phyloP scores from a whole-genome alignment of 1,139 yeast species.

The Lodderomyces jiufengensis region DNA sequence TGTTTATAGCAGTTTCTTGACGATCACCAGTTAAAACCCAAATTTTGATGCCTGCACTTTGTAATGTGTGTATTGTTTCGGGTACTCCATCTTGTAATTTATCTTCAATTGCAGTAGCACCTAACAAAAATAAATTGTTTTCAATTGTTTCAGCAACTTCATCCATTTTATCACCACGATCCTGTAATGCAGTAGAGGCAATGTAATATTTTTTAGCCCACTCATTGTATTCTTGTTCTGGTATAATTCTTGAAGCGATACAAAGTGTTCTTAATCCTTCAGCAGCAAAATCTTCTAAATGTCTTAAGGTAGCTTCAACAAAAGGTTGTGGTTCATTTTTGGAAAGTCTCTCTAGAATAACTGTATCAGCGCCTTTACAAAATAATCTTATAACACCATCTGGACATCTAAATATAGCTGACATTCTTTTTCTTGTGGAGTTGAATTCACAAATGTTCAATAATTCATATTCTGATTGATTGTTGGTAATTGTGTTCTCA shows the following conservation, averaged over 20 bases:
- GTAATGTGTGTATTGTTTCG: constrained; percentile 90
- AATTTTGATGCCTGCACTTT: constrained; percentile 92
- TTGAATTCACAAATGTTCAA: constrained; percentile 93
- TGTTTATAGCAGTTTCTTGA: constrained; percentile 98
- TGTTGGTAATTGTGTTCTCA: constrained; percentile 41
- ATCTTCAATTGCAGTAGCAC: constrained; percentile 98
- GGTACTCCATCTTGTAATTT: constrained; percentile 98
- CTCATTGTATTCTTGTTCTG: constrained; percentile 69
- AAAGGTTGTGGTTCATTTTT: constrained; percentile 66
- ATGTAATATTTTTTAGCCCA: constrained; percentile 67
- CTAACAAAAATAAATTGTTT: constrained; percentile 70
- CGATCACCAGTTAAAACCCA: constrained; percentile 99
- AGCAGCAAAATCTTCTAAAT: constrained; percentile 93
- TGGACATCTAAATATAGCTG: constrained; percentile 89
- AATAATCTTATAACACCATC: constrained; percentile 87
- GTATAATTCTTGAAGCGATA: constrained; percentile 78
- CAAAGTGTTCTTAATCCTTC: constrained; percentile 95
- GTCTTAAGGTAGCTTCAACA: constrained; percentile 77
- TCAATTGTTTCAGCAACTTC: constrained; percentile 73
- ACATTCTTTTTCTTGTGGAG: constrained; percentile 97
- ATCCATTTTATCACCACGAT: constrained; percentile 75
- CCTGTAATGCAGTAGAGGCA: constrained; percentile 78
- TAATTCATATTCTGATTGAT: constrained; percentile 57
- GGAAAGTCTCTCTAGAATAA: constrained; percentile 78
- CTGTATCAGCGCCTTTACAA: constrained; percentile 98